Evolutionary conservation across 163 green algal genomes (phyloP), one percentile per base, ranked within the genome.

Genomic region (Prototheca wickerhamii): DNA sequence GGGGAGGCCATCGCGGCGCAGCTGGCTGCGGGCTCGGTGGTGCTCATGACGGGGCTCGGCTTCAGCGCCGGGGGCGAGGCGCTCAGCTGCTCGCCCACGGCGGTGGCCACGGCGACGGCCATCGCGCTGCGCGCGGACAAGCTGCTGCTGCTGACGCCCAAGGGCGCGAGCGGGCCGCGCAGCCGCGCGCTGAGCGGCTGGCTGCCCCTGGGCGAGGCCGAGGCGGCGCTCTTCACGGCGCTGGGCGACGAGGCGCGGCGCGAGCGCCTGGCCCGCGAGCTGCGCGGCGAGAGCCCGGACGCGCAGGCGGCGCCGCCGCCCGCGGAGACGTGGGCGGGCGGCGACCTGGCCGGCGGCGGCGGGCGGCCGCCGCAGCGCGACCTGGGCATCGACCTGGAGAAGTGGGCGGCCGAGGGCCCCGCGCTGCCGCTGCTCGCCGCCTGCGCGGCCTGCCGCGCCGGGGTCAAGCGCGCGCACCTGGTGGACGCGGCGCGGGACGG

Each of bases 11-110:
- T 98, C 57, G 58, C 71, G 6, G 44, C 76, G 37, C 89, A 95
- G 74, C 77, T 98, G 34, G 79, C 92, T 7, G 61, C 60, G 3
- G 84, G 84, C 49, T 85, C 88, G 65, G 81, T 99, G 32, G 91
- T 97, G 55, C 76, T 99, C 35, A 79, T 99, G 3, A 82, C 66
- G 44, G 96, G 92, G 78, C 69, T 99, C 23, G 92, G 90, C 2
- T 97, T 91, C 79, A 91, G 76, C 8, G 79, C 85, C 0, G 65
- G 74, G 7, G 93, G 93, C 0, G 87, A 97, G 65, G 84, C 95
- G 54, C 85, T 99, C 26, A 97, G 96, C 83, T 79, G 72, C 34
- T 52, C 73, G 42, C 71, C 63, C 2, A 86, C 82, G 46, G 84
- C 92, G 58, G 85, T 84, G n/a, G 74, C 74, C n/a, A 65, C 69